Evolutionary conservation across 2,329 filamentous ascomycete genomes (phyloP).

Genomic region (Aureobasidium sp.): DNA sequence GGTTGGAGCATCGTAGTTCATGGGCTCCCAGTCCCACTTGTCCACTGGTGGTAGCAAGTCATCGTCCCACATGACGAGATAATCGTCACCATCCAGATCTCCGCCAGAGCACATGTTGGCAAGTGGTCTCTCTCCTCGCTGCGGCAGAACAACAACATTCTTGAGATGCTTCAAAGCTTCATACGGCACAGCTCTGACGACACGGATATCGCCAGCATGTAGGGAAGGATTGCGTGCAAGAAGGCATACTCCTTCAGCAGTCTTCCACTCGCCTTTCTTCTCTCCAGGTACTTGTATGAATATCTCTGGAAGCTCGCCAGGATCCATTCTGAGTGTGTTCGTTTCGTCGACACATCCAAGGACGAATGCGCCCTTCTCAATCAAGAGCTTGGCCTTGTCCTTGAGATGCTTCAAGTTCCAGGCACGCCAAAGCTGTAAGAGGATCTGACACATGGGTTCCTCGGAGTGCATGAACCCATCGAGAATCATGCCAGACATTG

Average conservation of each 20-base stretch:
- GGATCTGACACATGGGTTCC: conserved; percentile 85
- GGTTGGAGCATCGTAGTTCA: conserved; percentile 74
- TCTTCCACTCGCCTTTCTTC: conserved; percentile 25
- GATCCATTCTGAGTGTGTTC: conserved; percentile 62
- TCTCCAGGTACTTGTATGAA: conserved; percentile 83
- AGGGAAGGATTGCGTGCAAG: conserved; percentile 94
- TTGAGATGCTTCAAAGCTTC: conserved; percentile 78
- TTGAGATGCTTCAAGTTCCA: conserved; percentile 94
- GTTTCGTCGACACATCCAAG: conserved; percentile 93
- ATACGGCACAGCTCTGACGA: conserved; percentile 85
- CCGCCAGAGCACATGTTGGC: conserved; percentile 97
- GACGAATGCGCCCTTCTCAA: conserved; percentile 87
- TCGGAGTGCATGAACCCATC: conserved; percentile 78
- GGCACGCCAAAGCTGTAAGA: conserved; percentile 85
- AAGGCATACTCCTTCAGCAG: conserved; percentile 76
- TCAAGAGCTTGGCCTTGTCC: conserved; percentile 87
- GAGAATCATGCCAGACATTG: conserved; percentile 78
- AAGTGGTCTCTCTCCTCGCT: conserved; percentile 83
- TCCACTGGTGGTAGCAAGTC: conserved; percentile 68
- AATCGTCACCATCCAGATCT: conserved; percentile 97
- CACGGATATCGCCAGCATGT: conserved; percentile 90
- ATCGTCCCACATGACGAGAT: conserved; percentile 91
- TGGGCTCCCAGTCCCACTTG: conserved; percentile 77
- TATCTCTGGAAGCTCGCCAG: conserved; percentile 77
- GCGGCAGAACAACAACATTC: conserved; percentile 89